Evolutionary conservation across 805 yeast genomes (phyloP).

Genomic region (Saturnispora bothae): DNA sequence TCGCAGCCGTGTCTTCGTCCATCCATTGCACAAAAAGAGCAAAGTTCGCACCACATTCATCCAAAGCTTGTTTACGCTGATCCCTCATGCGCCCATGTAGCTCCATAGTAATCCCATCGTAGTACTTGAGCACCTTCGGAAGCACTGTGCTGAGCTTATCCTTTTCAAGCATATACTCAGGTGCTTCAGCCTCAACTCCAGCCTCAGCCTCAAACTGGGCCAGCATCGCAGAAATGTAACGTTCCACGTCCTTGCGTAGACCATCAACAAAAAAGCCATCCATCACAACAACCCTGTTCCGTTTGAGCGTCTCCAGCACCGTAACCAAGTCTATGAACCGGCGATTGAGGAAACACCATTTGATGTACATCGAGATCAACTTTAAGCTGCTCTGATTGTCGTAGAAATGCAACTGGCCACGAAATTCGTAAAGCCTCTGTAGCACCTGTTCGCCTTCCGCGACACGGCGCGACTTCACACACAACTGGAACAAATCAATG

Average conservation of each 20-base stretch:
- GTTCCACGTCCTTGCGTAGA: slow-evolving; percentile 1
- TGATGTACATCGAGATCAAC: slow-evolving; percentile 11
- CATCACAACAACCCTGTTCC: slow-evolving; percentile 1
- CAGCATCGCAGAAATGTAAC: neutral
- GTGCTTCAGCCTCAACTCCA: neutral
- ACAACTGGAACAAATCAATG: slow-evolving; percentile 9
- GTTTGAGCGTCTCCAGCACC: slow-evolving; percentile 12
- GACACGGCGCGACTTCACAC: slow-evolving; percentile 8
- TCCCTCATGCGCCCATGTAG: slow-evolving; percentile 5
- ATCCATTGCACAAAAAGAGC: slow-evolving; percentile 15
- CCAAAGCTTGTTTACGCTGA: slow-evolving; percentile 6
- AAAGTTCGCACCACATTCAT: slow-evolving; percentile 10
- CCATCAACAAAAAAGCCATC: slow-evolving; percentile 10
- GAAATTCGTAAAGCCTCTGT: neutral
- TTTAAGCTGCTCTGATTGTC: slow-evolving; percentile 10
- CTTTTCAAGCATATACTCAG: too few relatives aligned
- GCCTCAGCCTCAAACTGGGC: neutral
- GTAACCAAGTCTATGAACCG: slow-evolving; percentile 9
- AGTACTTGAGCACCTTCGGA: slow-evolving; percentile 13
- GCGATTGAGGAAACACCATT: slow-evolving; percentile 10
- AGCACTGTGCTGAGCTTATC: too few relatives aligned
- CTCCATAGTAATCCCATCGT: slow-evolving; percentile 10
- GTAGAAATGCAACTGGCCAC: slow-evolving; percentile 3
- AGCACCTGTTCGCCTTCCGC: slow-evolving; percentile 5
- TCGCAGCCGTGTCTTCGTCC: slow-evolving; percentile 10